phyloP scores from a whole-genome alignment of 106 monocot genomes.

The Allium sativum region DNA sequence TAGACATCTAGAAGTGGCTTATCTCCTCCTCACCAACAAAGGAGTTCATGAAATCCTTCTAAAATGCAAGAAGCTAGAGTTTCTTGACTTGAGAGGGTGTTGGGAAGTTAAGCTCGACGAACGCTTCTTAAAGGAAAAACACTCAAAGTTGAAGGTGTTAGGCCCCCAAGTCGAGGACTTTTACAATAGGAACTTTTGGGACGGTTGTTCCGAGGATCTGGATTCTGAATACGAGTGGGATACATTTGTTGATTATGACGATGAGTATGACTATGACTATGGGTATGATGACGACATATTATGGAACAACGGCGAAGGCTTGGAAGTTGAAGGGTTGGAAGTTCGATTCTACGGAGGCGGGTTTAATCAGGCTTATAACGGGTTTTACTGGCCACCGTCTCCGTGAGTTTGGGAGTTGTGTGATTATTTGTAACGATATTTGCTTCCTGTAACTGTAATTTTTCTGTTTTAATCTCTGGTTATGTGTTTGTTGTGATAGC shows the following conservation, averaged over 20 bases:
- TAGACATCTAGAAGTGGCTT: constrained; percentile 64
- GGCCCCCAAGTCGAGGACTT: constrained; percentile 60
- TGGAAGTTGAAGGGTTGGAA: constrained; percentile 35
- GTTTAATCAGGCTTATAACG: constrained; percentile 37
- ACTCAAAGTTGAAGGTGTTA: constrained; percentile 39
- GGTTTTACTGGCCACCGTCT: constrained; percentile 74
- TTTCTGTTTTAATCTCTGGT: neutral
- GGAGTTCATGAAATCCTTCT: constrained; percentile 71
- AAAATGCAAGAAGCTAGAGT: constrained; percentile 53
- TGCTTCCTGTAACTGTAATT: neutral
- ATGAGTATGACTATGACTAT: constrained; percentile 22
- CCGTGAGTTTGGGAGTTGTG: constrained; percentile 20
- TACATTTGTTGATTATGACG: constrained; percentile 36
- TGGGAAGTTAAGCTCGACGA: constrained; percentile 88
- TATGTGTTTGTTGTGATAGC: no score
- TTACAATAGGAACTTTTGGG: constrained; percentile 57
- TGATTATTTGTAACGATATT: no score
- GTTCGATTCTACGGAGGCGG: constrained; percentile 78
- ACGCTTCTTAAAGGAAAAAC: constrained; percentile 39
- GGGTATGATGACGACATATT: constrained; percentile 35
- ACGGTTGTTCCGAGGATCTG: constrained; percentile 62
- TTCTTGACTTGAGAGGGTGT: constrained; percentile 75
- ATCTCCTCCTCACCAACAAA: constrained; percentile 44
- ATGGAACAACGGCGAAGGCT: constrained; percentile 53
- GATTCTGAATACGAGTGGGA: constrained; percentile 80